Evolutionary conservation across 1,139 yeast genomes (phyloP), one percentile per base, ranked within the genome.

Genomic region (Debaryomycetaceae sp.): DNA sequence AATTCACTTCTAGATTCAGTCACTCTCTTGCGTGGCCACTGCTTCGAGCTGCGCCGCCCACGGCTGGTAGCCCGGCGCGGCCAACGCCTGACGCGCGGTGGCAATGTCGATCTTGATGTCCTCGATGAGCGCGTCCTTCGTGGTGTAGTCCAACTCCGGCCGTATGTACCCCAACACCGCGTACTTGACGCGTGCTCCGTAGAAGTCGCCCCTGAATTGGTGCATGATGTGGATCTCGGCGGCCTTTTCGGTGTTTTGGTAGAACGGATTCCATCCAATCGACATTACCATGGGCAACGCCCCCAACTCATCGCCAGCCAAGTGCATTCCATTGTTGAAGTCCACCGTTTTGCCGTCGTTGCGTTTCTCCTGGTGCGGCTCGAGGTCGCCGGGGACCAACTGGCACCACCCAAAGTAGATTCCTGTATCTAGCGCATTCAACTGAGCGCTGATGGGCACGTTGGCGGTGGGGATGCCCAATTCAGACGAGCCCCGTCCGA

Each of bases 391-490:
- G n/a, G n/a, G n/a, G 1, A 44, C 24, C 13, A 76, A 56, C 43
- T 65, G 55, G 37, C 88, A 79, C 71, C 75, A 88, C 1, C 99
- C 99, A 49, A 78, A 91, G 56, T 91, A 93, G 10, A 93, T 91
- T 2, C 99, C 99, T 0, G 93, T 72, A 1, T 78, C 79, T 25
- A 83, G 59, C 3, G 54, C 38, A 22, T 67, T 58, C 28, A 72
- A 41, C 16, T 71, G 54, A 14, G 69, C 66, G 10, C 68, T 71
- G 8, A 85, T 71, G 1, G 89, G 86, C 16, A 89, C 75, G 49
- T 91, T 91, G 12, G 97, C 98, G 0, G 98, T 91, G 3, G 98
- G 98, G 34, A 88, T 83, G 0, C 97, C 97, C 29, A 93, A 66
- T 46, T 88, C 96, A 0, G 93, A 59, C 0, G 96, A 85, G 1